phyloP scores from a whole-genome alignment of 2,329 filamentous ascomycete species.

The Xylaria sp. region DNA sequence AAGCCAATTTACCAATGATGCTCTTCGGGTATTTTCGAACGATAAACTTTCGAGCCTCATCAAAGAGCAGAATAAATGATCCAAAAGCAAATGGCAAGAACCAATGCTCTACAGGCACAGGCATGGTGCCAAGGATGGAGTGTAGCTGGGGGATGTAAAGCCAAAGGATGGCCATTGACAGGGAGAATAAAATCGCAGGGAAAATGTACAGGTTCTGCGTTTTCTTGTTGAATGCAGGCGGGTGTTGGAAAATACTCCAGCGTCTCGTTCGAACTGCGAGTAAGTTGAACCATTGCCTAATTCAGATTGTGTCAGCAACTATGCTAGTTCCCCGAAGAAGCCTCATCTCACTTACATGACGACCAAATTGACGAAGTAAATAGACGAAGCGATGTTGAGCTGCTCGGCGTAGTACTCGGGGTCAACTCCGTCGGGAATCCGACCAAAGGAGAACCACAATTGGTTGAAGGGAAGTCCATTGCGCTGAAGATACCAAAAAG shows the following conservation, averaged over 20 bases:
- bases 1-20: slow-evolving; percentile 64
- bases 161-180: slow-evolving; percentile 73
- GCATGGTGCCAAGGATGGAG: slow-evolving; percentile 61
- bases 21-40: slow-evolving; percentile 65
- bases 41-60: slow-evolving; percentile 69
- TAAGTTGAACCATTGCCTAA: slow-evolving; percentile 74
- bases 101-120: slow-evolving; percentile 70
- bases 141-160: slow-evolving; percentile 71
- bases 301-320: not conserved
- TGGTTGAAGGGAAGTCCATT: slow-evolving; percentile 67
- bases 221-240: slow-evolving; percentile 66
- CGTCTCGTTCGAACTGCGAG: slow-evolving; percentile 70
- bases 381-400: slow-evolving; percentile 69
- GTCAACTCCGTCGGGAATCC: slow-evolving; percentile 55
- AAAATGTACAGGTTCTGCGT: slow-evolving; percentile 73
- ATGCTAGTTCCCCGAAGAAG: not conserved
- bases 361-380: slow-evolving; percentile 82
- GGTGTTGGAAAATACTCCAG: slow-evolving; percentile 73
- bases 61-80: slow-evolving; percentile 62
- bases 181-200: slow-evolving; percentile 71
- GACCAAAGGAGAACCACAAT: slow-evolving; percentile 72
- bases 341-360: slow-evolving; percentile 64
- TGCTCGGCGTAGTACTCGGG: slow-evolving; percentile 59
- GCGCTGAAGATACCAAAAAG: slow-evolving; percentile 68
- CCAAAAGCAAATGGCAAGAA: slow-evolving; percentile 79